Conservation (phyloP, 352 stramenopile genomes). For the Phytophthora sojae region DNA sequence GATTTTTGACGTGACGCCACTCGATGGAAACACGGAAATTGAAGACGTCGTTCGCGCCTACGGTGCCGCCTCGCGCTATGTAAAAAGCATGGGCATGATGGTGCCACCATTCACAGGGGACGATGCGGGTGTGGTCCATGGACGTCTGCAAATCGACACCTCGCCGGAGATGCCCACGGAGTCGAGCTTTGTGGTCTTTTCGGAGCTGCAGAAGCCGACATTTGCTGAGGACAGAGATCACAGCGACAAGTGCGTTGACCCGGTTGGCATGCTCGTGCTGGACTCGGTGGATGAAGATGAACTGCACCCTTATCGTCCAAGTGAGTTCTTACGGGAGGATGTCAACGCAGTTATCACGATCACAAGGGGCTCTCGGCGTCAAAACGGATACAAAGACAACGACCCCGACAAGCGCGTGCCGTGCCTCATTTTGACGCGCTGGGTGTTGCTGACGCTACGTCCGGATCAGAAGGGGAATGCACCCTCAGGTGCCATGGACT, state of each 20-base stretch:
- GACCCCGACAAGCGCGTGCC: slow-evolving; percentile 16
- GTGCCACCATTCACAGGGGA: slow-evolving; percentile 28
- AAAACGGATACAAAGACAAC: background rate
- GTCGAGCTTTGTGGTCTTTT: slow-evolving; percentile 47
- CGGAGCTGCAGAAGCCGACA: slow-evolving; percentile 27
- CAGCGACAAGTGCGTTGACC: slow-evolving; percentile 3
- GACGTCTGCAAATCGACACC: slow-evolving; percentile 33
- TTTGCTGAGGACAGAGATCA: slow-evolving; percentile 1
- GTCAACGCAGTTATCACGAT: slow-evolving; percentile 37
- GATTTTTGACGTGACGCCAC: slow-evolving; percentile 40
- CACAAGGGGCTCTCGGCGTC: slow-evolving; percentile 15
- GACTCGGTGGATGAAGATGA: slow-evolving; percentile 51
- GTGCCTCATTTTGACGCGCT: slow-evolving; percentile 40
- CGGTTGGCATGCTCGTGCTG: slow-evolving; percentile 31
- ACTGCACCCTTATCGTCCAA: slow-evolving; percentile 39
- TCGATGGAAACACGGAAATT: slow-evolving; percentile 24
- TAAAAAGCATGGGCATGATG: slow-evolving; percentile 18
- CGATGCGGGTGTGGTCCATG: slow-evolving; percentile 33
- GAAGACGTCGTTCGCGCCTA: slow-evolving; percentile 24
- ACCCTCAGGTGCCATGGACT: slow-evolving; percentile 25
- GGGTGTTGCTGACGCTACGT: slow-evolving; percentile 38
- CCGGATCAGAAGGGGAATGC: slow-evolving; percentile 23
- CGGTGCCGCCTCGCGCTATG: slow-evolving; percentile 15
- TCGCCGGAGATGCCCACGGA: slow-evolving; percentile 38
- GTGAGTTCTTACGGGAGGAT: slow-evolving; percentile 35